phyloP scores from a whole-genome alignment of 192 early-diverging fungal species.

The Radiomyces spectabilis region DNA sequence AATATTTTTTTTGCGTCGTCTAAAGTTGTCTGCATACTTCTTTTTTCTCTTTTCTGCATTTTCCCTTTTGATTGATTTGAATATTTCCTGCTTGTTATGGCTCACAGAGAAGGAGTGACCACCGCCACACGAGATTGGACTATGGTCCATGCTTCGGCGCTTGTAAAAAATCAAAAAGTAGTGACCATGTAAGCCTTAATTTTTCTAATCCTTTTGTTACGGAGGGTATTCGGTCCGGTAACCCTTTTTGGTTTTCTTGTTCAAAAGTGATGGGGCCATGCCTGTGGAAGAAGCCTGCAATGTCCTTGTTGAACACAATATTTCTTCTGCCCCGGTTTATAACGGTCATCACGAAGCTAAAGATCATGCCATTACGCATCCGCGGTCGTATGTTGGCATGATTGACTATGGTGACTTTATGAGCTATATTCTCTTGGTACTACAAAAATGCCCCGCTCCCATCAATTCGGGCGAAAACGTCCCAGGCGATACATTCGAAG shows the following conservation, averaged over 20 bases:
- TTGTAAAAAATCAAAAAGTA: slow-evolving; percentile 56
- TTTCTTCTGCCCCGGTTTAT: slow-evolving; percentile 78
- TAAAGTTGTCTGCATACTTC: neutral
- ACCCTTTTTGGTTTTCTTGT: neutral
- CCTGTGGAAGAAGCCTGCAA: slow-evolving; percentile 68
- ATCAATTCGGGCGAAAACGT: slow-evolving; percentile 15
- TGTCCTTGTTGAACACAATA: slow-evolving; percentile 60
- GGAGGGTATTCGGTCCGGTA: neutral
- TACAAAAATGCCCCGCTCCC: slow-evolving; percentile 42
- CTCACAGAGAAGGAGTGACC: slow-evolving; percentile 1
- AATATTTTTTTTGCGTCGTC: neutral
- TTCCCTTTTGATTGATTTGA: neutral
- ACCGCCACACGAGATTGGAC: slow-evolving; percentile 50
- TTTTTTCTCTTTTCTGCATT: neutral
- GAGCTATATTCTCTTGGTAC: slow-evolving; percentile 60
- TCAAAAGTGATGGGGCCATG: slow-evolving; percentile 39
- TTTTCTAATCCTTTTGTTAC: neutral
- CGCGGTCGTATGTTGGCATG: slow-evolving; percentile 68
- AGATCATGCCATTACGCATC: slow-evolving; percentile 7
- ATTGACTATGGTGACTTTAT: slow-evolving; percentile 83
- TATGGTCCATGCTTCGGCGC: slow-evolving; percentile 43
- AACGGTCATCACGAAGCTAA: slow-evolving; percentile 21
- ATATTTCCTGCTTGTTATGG: neutral
- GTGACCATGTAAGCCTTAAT: slow-evolving; percentile 48
- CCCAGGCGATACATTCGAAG: slow-evolving; percentile 40